phyloP scores from a whole-genome alignment of 2,329 filamentous ascomycete genomes.

The Phialocephala subalpina region DNA sequence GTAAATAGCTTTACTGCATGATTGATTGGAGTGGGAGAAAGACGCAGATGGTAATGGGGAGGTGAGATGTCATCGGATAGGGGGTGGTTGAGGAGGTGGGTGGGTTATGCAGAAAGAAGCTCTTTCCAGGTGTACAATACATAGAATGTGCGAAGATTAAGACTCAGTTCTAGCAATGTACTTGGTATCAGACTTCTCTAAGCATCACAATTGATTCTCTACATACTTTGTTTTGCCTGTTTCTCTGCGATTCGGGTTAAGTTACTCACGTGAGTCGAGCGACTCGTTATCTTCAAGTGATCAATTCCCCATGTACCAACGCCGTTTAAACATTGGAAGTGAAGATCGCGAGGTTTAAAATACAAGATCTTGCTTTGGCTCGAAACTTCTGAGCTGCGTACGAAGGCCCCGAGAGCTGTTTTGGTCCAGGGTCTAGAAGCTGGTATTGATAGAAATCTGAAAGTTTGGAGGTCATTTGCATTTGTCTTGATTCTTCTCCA shows the following conservation, averaged over 20 bases:
- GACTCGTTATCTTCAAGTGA: background rate
- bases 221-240: background rate
- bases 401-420: too few relatives aligned
- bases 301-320: background rate
- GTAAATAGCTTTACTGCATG: constrained; percentile 30
- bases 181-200: background rate
- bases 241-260: background rate
- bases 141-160: background rate
- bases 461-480: too few relatives aligned
- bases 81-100: background rate
- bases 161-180: background rate
- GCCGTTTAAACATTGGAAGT: background rate
- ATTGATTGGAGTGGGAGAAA: constrained; percentile 6
- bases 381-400: too few relatives aligned
- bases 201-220: background rate
- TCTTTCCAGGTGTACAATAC: background rate
- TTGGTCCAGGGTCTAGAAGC: too few relatives aligned
- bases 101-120: background rate
- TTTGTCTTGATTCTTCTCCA: too few relatives aligned
- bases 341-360: too few relatives aligned
- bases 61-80: background rate
- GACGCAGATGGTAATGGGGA: constrained; percentile 6
- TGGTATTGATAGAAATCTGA: too few relatives aligned
- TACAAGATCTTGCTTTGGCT: too few relatives aligned
- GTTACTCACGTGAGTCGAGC: background rate